Evolutionary conservation across 306 rosid genomes (phyloP), one percentile per base, ranked within the genome.

Genomic region (Rosa lucieae): DNA sequence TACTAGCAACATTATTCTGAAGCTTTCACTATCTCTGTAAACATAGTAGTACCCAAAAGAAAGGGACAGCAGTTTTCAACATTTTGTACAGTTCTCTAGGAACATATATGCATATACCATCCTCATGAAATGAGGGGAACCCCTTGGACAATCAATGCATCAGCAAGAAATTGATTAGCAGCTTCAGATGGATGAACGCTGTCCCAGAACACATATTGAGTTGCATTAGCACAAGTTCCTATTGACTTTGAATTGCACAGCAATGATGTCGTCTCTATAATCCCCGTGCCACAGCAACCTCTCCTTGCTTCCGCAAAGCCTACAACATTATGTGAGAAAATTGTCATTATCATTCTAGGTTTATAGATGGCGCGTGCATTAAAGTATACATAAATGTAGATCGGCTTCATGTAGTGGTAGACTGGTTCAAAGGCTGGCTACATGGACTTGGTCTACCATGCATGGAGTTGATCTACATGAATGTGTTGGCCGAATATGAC

Each of bases 211-310:
- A 93, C 99, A 81, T 91, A 95, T 21, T 89, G 93, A 40, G 94
- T 89, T 29, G 99, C 92, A 83, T 96, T 96, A 32, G 93, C 56
- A 81, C 98, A 96, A 49, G 97, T 96, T 84, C 99, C 99, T 37
- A 76, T 47, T 35, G 99, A 89, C 32, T 85, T 79, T 40, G 86
- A 90, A 79, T 96, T 93, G 91, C 98, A 96, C 84, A 93, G 85
- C 14, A 90, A 77, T 29, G 89, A 72, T 79, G 98, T 89, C 56
- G 87, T 83, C 87, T 91, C 98, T 7, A 91, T 84, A 4, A 81
- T 81, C 63, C 97, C 99, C 8, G 97, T 92, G n/a, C 99, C 97
- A 74, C 99, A 94, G 82, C 99, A 94, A 40, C 99, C 99, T 90
- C 83, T 91, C 35, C 87, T 88, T 72, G 90, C 91, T 82, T 92